Evolutionary conservation across 768 basidiomycete species (phyloP).

Genomic region (Amyloporia xantha): DNA sequence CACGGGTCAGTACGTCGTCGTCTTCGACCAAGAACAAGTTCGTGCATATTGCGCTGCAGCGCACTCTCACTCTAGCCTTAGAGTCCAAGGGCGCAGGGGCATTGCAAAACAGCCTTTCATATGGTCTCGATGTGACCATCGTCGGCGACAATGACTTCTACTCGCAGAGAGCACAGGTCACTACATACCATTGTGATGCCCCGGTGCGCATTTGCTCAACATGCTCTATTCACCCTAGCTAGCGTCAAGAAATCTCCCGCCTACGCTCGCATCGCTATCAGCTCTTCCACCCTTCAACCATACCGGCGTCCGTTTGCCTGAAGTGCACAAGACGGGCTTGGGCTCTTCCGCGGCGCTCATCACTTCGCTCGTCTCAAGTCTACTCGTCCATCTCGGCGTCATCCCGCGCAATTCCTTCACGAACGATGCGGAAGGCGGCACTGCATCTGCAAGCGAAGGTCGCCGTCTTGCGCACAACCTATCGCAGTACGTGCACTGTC

Average conservation of each 20-base stretch:
- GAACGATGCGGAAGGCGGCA: constrained; percentile 25
- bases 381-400: constrained; percentile 70
- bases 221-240: constrained; percentile 39
- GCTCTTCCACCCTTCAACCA: constrained; percentile 71
- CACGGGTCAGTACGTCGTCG: not conserved
- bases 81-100: constrained; percentile 47
- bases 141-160: constrained; percentile 98
- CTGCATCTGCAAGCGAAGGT: constrained; percentile 30
- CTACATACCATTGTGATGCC: constrained; percentile 13
- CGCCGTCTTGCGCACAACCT: constrained; percentile 79
- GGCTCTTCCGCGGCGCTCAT: constrained; percentile 97
- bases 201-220: constrained; percentile 3
- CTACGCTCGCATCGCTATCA: constrained; percentile 55
- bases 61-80: constrained; percentile 59
- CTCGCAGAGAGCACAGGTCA: constrained; percentile 82
- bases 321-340: constrained; percentile 98
- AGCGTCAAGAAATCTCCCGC: constrained; percentile 49
- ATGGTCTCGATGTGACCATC: constrained; percentile 71
- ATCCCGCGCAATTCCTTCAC: constrained; percentile 46
- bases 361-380: constrained; percentile 84
- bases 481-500: constrained; percentile 90
- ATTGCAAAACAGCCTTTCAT: constrained; percentile 36
- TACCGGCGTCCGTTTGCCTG: constrained; percentile 57
- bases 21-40: constrained; percentile 74
- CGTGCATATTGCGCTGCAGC: constrained; percentile 82